Conservation (phyloP, 202 grass and related monocot genomes). For the Musa balbisiana region DNA sequence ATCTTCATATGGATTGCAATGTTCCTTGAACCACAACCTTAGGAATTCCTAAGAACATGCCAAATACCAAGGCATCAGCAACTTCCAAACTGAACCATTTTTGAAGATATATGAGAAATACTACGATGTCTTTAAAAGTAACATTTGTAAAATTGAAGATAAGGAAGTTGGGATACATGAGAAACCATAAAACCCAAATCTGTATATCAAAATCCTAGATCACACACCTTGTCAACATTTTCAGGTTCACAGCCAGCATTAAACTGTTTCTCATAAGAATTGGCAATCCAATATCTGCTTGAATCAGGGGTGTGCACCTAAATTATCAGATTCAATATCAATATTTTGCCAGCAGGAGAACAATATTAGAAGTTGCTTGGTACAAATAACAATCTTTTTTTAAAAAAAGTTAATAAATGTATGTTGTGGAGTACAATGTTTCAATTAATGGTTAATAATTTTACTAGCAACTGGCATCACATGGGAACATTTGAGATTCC, state of each 20-base stretch:
- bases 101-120: not conserved
- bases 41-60: slow-evolving; percentile 66
- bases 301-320: slow-evolving; percentile 97
- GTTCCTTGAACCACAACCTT: slow-evolving; percentile 91
- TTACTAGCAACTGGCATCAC: too few species aligned
- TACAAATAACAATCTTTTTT: too few species aligned
- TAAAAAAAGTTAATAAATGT: not conserved
- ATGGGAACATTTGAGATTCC: too few species aligned
- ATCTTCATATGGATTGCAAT: slow-evolving; percentile 97
- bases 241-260: slow-evolving; percentile 76
- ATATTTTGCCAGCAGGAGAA: not conserved
- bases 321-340: slow-evolving; percentile 11
- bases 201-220: not conserved
- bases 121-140: not conserved
- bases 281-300: slow-evolving; percentile 94
- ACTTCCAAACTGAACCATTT: not conserved
- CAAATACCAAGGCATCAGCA: slow-evolving; percentile 4
- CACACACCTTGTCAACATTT: slow-evolving; percentile 93
- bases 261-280: slow-evolving; percentile 76
- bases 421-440: not conserved
- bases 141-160: not conserved
- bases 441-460: not conserved
- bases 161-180: not conserved
- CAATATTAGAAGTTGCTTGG: not conserved
- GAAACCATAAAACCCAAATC: not conserved